phyloP scores from a whole-genome alignment of 768 basidiomycete species.

The Leucosporidium creatinivorum region DNA sequence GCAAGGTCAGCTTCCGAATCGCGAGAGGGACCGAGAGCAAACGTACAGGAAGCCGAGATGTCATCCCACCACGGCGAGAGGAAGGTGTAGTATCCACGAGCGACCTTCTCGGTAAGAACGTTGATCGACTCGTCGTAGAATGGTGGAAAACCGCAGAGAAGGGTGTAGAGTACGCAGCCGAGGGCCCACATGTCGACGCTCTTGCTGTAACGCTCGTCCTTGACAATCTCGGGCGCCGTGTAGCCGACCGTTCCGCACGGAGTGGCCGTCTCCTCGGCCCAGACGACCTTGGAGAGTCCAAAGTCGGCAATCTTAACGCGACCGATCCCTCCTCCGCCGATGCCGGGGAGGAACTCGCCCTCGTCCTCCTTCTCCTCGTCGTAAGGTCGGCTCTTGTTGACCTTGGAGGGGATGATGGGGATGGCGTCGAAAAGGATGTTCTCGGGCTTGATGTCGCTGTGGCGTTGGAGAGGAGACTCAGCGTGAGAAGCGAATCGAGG shows the following conservation, averaged over 20 bases:
- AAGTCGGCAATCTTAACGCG: slow-evolving; percentile 99
- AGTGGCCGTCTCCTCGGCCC: slow-evolving; percentile 98
- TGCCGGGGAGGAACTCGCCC: slow-evolving; percentile 82
- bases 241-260: slow-evolving; percentile 99
- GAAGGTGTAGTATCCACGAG: slow-evolving; percentile 94
- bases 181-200: slow-evolving; percentile 99
- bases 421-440: slow-evolving; percentile 91
- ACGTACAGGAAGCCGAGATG: slow-evolving; percentile 67
- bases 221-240: slow-evolving; percentile 98
- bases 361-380: slow-evolving; percentile 99
- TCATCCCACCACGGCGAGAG: slow-evolving; percentile 99
- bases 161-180: slow-evolving; percentile 96
- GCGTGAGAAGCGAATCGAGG: not conserved
- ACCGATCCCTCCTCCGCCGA: slow-evolving; percentile 95
- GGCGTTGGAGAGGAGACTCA: not conserved
- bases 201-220: slow-evolving; percentile 93
- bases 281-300: slow-evolving; percentile 91
- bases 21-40: slow-evolving; percentile 20
- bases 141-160: slow-evolving; percentile 83
- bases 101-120: slow-evolving; percentile 96
- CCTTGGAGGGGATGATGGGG: slow-evolving; percentile 78
- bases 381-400: slow-evolving; percentile 68
- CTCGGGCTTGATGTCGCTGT: slow-evolving; percentile 91
- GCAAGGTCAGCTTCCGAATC: slow-evolving; percentile 13
- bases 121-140: slow-evolving; percentile 99